Conservation (phyloP, 169 alveolate species). For the Cryptosporidium bovis region DNA sequence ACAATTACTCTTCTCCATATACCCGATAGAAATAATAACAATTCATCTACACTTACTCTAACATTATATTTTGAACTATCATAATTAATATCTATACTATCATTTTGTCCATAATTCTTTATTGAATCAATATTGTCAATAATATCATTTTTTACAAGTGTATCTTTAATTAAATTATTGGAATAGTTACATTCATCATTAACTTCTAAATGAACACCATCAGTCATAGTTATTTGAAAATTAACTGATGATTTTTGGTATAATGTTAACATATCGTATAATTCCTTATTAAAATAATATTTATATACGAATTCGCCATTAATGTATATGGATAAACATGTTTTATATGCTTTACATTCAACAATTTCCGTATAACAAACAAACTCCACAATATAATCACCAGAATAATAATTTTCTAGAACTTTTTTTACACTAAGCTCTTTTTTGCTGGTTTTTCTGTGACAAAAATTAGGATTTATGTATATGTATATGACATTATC, state of each 20-base stretch:
- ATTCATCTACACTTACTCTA: background rate
- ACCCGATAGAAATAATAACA: slow-evolving; percentile 39
- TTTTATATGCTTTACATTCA: slow-evolving; percentile 1
- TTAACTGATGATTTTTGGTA: background rate
- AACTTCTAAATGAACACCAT: slow-evolving; percentile 11
- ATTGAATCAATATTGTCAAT: background rate
- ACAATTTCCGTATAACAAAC: slow-evolving; percentile 6
- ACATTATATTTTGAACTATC: background rate
- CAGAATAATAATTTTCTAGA: slow-evolving; percentile 1
- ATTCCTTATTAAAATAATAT: background rate
- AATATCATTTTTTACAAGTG: slow-evolving; percentile 8
- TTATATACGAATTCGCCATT: slow-evolving; percentile 54
- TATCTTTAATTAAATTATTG: slow-evolving; percentile 25
- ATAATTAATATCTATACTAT: background rate
- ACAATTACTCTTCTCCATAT: slow-evolving; percentile 32
- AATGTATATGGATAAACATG: slow-evolving; percentile 28
- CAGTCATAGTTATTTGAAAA: slow-evolving; percentile 42
- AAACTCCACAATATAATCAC: slow-evolving; percentile 52
- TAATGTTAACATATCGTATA: background rate
- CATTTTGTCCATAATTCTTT: background rate
- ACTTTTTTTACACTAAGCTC: background rate
- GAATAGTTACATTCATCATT: slow-evolving; percentile 1
- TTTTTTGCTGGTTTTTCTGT: background rate
- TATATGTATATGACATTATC: slow-evolving; percentile 22
- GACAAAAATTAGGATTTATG: background rate